phyloP scores from a whole-genome alignment of 306 rosid species.

The Malus fusca region DNA sequence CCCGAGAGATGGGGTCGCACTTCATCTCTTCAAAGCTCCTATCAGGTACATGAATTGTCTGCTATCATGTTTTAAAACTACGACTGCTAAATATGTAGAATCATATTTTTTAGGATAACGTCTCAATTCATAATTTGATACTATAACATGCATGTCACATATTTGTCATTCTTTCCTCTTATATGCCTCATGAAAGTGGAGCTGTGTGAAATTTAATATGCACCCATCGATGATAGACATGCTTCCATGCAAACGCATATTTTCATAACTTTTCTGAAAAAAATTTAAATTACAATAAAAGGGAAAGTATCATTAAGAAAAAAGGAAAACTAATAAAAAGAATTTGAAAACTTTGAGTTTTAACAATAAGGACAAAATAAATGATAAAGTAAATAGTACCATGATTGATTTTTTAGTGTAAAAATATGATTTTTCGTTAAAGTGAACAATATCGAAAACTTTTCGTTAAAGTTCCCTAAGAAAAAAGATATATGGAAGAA shows the following conservation, averaged over 20 bases:
- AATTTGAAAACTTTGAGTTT: no score
- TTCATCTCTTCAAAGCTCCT: constrained; percentile 69
- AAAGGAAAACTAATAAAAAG: no score
- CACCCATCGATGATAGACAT: not conserved
- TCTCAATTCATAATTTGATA: not conserved
- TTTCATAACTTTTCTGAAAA: not conserved
- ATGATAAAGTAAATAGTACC: no score
- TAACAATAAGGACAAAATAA: no score
- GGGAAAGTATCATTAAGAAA: not conserved
- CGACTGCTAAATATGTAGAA: not conserved
- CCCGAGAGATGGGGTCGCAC: constrained; percentile 99
- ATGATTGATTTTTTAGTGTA: no score
- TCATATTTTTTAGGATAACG: not conserved
- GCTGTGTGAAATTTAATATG: not conserved
- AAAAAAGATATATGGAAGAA: no score
- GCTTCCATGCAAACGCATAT: not conserved
- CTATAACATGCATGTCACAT: not conserved
- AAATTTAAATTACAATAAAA: not conserved
- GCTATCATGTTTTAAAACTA: no score
- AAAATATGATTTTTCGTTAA: no score
- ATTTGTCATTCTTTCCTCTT: not conserved
- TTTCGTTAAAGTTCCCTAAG: not conserved
- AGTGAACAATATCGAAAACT: no score
- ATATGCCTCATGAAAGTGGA: not conserved
- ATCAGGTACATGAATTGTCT: constrained; percentile 46